A percentile compares a stretch with the other conserved stretches of the same genome.
Conservation (phyloP, 148 eudicot species). For the Cornus suecica region DNA sequence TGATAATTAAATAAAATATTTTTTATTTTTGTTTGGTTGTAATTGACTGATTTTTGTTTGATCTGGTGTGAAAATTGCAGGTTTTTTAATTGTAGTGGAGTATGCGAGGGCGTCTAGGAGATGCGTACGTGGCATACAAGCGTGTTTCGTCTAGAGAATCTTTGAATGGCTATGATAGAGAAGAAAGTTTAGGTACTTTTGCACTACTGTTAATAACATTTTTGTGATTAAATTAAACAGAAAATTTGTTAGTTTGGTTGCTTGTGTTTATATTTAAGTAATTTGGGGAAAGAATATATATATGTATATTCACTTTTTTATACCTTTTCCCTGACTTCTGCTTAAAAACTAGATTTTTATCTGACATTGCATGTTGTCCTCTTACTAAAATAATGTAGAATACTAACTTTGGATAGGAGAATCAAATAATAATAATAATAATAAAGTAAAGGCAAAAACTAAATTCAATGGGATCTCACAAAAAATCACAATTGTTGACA, state of each 20-base stretch:
- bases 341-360: not conserved
- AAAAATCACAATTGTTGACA: not conserved
- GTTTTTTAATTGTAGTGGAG: not conserved
- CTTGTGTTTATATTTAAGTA: not conserved
- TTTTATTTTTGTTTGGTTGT: too few relatives aligned
- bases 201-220: not conserved
- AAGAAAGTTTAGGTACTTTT: slow-evolving; percentile 34
- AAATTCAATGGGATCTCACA: not conserved
- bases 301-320: not conserved
- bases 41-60: slow-evolving; percentile 12
- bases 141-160: slow-evolving; percentile 57
- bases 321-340: not conserved
- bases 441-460: not conserved
- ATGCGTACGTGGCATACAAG: slow-evolving; percentile 48
- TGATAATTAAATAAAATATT: too few relatives aligned
- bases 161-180: slow-evolving; percentile 28
- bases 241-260: not conserved
- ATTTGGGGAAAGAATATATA: not conserved
- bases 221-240: not conserved
- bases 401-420: not conserved
- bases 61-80: slow-evolving; percentile 7
- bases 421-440: not conserved
- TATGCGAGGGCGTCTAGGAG: slow-evolving; percentile 66
- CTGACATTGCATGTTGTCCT: not conserved
- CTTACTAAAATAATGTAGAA: not conserved